Conservation (phyloP, 768 basidiomycete species). For the Lactarius akahatsu region DNA sequence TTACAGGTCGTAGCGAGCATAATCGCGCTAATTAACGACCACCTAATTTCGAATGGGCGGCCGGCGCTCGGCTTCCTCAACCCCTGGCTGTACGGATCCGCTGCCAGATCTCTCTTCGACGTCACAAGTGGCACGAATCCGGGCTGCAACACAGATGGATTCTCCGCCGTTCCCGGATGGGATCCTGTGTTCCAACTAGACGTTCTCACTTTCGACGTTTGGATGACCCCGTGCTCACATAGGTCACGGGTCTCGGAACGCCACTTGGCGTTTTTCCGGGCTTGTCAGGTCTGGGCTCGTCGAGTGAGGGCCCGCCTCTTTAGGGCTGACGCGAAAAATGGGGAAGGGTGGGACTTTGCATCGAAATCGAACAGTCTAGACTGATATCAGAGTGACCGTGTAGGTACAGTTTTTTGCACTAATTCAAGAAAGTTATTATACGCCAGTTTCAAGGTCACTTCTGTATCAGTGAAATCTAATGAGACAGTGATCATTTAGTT, state of each 20-base stretch:
- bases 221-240: not conserved
- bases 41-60: not conserved
- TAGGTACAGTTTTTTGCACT: too few relatives aligned
- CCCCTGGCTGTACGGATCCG: not conserved
- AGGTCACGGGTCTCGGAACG: not conserved
- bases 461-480: constrained; percentile 45
- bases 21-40: not conserved
- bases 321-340: too few relatives aligned
- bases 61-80: not conserved
- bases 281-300: too few relatives aligned
- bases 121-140: too few relatives aligned
- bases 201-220: not conserved
- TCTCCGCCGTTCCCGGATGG: not conserved
- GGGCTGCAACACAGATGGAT: not conserved
- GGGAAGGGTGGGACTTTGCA: too few relatives aligned
- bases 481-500: constrained; percentile 36
- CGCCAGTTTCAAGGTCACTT: too few relatives aligned
- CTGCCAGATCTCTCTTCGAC: too few relatives aligned
- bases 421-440: too few relatives aligned
- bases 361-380: too few relatives aligned
- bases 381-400: too few relatives aligned
- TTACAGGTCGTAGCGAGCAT: not conserved
- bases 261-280: too few relatives aligned
- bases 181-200: not conserved
- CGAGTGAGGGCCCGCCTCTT: too few relatives aligned